Evolutionary conservation across 768 basidiomycete species (phyloP), one percentile per base, ranked within the genome.

Genomic region (Cyathus striatus): DNA sequence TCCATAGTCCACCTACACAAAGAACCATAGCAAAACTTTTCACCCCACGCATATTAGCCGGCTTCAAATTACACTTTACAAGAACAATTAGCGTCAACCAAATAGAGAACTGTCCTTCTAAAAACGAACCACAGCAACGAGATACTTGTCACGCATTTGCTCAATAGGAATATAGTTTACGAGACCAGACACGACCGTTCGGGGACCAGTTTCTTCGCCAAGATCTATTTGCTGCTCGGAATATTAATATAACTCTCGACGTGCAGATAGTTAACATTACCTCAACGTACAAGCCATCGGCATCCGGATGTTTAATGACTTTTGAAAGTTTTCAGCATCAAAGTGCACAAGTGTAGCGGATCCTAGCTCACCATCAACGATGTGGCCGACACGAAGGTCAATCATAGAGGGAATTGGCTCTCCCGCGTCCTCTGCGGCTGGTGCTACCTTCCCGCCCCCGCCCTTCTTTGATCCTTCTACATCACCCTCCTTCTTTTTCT

Each of bases 1-100:
- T 16, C 26, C 27, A 6, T 5, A 17, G 16, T 41, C 38, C 21
- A 62, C 82, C 37, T 61, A 92, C 92, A 57, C 86, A 87, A 48
- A 99, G 83, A 26, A 99, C 87, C 96, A 99, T 98, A 23, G 93
- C 96, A 56, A 87, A 95, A 46, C 92, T 95, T 70, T 97, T 98
- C 53, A 99, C 83, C 2, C 96, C 96, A 45, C 95, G 83, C 95
- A 99, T 98, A 51, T 74, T 83, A 5, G 88, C 95, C 4, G 95
- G 95, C 65, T 99, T 98, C 47, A 99, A 66, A 62, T 98, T 94
- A 61, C 88, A 91, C 86, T 89, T 42, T 30, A 30, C 16, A 16
- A 16, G 21, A 46, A 20, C 22, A 38, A 40, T 9, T 42, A 38
- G 23, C 17, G 26, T 26, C 38, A 16, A 23, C n/a, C 39, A 23